Percentiles rank a stretch among this genome's conserved stretches.
These are phyloP conservation scores for Neurospora intermedia DNA, from an alignment of 495 filamentous ascomycete genomes.

Conservation along the genomic window DNA sequence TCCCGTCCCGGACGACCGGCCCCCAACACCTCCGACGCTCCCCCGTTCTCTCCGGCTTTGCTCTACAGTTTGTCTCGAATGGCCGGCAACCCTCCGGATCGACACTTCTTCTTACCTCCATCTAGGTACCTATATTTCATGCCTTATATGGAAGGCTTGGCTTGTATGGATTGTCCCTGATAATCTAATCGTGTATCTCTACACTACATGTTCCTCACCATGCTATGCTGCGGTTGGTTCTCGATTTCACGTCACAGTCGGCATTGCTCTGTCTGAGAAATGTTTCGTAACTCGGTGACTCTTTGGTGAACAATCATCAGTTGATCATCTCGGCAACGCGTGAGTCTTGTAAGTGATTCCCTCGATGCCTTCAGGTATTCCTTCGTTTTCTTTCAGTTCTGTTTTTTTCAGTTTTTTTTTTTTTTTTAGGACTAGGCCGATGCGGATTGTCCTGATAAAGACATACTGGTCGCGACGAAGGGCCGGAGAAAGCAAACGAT, in stretches of 20 bases:
- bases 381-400: too few species aligned
- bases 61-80: background rate
- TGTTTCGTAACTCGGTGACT: background rate
- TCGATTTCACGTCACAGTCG: background rate
- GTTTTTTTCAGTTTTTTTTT: too few species aligned
- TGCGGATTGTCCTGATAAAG: background rate
- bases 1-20: background rate
- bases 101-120: background rate
- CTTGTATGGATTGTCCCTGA: too few species aligned
- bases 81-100: background rate
- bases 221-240: background rate
- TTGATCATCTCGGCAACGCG: background rate
- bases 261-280: background rate
- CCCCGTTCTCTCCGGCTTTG: background rate
- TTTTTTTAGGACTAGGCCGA: background rate
- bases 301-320: background rate
- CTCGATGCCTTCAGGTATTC: background rate
- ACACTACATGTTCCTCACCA: too few species aligned
- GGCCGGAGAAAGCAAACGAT: background rate
- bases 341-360: background rate
- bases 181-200: too few species aligned
- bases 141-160: too few species aligned
- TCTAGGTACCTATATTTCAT: too few species aligned
- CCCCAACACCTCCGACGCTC: background rate
- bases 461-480: background rate